Percentiles rank a stretch among this genome's conserved stretches.
phyloP scores from a whole-genome alignment of 352 stramenopile genomes.

The Aphanomyces cochlioides region DNA sequence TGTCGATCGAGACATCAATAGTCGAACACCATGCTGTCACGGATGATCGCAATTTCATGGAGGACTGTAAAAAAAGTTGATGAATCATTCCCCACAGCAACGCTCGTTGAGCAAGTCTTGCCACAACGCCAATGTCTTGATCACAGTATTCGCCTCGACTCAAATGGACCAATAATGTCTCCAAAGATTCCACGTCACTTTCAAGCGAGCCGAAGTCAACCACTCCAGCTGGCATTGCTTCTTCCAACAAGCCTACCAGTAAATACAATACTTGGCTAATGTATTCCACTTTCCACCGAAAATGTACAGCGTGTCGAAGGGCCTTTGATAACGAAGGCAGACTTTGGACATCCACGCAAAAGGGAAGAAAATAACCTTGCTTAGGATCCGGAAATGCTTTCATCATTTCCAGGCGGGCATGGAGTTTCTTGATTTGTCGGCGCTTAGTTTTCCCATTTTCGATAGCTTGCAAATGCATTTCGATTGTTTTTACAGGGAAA shows the following conservation, averaged over 20 bases:
- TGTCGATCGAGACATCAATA: background rate
- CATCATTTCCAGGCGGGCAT: constrained; percentile 42
- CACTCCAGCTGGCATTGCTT: constrained; percentile 18
- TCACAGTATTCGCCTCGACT: background rate
- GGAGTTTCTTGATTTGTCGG: constrained; percentile 61
- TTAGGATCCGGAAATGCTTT: constrained; percentile 37
- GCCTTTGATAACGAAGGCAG: background rate
- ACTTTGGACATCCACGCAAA: constrained; percentile 50
- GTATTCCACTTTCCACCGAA: background rate
- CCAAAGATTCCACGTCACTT: background rate
- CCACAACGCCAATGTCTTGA: background rate
- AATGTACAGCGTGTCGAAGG: background rate
- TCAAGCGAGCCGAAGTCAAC: background rate
- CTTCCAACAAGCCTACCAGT: constrained; percentile 17
- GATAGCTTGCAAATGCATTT: constrained; percentile 15
- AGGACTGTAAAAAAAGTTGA: constrained; percentile 11
- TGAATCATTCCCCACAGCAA: constrained; percentile 22
- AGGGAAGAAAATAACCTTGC: constrained; percentile 54
- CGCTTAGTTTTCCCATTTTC: constrained; percentile 41
- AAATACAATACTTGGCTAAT: constrained; percentile 10
- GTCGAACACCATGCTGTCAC: background rate
- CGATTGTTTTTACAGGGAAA: constrained; percentile 1
- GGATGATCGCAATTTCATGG: background rate
- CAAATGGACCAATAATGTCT: background rate
- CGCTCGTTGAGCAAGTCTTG: constrained; percentile 22